A percentile compares a stretch with the other conserved stretches of the same genome.
These are phyloP conservation scores for Ceratobasidium sp. DNA, from an alignment of 1,284 basidiomycete genomes.

Conservation along the genomic window DNA sequence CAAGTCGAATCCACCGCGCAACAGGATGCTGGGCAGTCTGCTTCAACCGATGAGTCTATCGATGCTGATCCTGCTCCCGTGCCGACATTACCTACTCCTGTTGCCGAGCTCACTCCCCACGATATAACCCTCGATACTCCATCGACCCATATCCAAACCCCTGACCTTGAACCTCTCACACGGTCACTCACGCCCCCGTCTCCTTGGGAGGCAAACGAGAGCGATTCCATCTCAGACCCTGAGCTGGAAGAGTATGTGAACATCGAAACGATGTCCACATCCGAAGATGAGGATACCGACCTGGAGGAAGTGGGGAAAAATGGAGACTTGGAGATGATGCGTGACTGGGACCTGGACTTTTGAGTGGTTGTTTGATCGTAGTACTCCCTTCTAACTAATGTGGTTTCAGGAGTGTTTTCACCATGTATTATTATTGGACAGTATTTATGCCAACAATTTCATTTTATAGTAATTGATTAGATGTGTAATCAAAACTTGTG, in stretches of 20 bases:
- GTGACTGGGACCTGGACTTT: constrained; percentile 1
- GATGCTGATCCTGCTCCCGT: too few relatives aligned
- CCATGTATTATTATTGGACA: not conserved
- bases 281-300: not conserved
- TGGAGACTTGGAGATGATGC: constrained; percentile 2
- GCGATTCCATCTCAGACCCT: not conserved
- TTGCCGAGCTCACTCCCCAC: not conserved
- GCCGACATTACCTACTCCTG: too few relatives aligned
- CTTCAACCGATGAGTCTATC: too few relatives aligned
- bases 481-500: too few relatives aligned
- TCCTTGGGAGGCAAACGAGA: not conserved
- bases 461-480: too few relatives aligned
- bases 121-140: not conserved
- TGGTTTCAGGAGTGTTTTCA: not conserved
- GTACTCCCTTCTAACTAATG: not conserved
- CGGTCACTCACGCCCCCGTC: not conserved
- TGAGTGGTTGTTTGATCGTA: not conserved
- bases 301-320: not conserved
- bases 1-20: too few relatives aligned
- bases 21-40: too few relatives aligned
- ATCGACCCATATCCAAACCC: not conserved
- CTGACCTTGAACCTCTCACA: not conserved
- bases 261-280: not conserved
- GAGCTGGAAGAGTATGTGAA: not conserved
- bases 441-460: too few relatives aligned